phyloP scores from a whole-genome alignment of 1,284 basidiomycete genomes.

The Irpex sp. region DNA sequence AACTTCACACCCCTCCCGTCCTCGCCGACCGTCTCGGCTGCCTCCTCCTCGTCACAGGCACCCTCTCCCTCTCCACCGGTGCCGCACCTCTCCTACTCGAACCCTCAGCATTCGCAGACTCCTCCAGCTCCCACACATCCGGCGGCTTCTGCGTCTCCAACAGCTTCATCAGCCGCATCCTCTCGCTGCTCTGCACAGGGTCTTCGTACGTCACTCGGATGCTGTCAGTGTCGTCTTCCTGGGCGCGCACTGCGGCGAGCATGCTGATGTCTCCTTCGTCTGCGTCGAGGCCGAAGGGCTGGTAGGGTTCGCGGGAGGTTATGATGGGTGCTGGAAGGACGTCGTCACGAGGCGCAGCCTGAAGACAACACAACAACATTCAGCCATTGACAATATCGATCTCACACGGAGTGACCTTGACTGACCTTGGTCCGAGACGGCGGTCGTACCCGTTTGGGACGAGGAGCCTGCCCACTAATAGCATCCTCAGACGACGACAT shows the following conservation, averaged over 20 bases:
- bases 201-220: constrained; percentile 62
- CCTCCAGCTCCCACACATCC: not conserved
- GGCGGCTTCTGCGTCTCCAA: constrained; percentile 18
- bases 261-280: not conserved
- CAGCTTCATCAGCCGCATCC: constrained; percentile 41
- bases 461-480: constrained; percentile 12
- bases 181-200: constrained; percentile 55
- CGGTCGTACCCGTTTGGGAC: constrained; percentile 39
- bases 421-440: constrained; percentile 41
- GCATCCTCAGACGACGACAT: constrained; percentile 37
- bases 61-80: not conserved
- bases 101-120: no score
- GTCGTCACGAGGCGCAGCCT: not conserved
- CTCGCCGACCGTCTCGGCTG: not conserved
- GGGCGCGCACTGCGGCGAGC: not conserved
- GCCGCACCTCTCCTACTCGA: not conserved
- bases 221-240: constrained; percentile 30
- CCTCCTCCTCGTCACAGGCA: not conserved
- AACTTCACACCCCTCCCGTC: not conserved
- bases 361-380: not conserved
- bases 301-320: not conserved
- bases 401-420: no score
- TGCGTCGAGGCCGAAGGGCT: not conserved
- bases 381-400: no score
- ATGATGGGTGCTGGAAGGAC: not conserved